Evolutionary conservation across 805 yeast genomes (phyloP).

Genomic region (Hanseniaspora clermontiae): DNA sequence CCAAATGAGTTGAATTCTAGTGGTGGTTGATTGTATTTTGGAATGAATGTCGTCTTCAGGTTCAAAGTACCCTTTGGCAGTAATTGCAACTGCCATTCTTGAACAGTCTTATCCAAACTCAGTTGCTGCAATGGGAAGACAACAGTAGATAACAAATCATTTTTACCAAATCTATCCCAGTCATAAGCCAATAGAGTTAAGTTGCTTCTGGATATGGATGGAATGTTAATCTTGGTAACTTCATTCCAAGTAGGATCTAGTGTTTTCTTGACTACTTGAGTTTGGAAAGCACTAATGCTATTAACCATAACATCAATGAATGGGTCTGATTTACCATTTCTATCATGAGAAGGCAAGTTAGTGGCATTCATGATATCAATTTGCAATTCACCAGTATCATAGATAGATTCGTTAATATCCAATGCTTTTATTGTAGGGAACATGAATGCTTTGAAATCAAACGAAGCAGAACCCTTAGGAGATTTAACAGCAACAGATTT

Average conservation of each 20-base stretch:
- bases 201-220: constrained; percentile 46
- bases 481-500: neutral
- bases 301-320: constrained; percentile 41
- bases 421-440: constrained; percentile 45
- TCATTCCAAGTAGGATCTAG: constrained; percentile 73
- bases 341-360: constrained; percentile 45
- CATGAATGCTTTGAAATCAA: constrained; percentile 44
- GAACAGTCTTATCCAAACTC: constrained; percentile 32
- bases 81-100: constrained; percentile 38
- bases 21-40: constrained; percentile 57
- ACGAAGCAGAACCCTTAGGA: constrained; percentile 19
- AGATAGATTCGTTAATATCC: constrained; percentile 46
- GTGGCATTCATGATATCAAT: constrained; percentile 47
- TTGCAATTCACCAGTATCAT: constrained; percentile 54
- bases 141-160: constrained; percentile 46
- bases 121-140: constrained; percentile 39
- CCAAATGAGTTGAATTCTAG: constrained; percentile 32
- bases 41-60: constrained; percentile 43
- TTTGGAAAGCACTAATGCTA: constrained; percentile 42
- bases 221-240: constrained; percentile 41
- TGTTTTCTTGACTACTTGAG: constrained; percentile 52
- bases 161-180: constrained; percentile 69
- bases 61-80: constrained; percentile 55
- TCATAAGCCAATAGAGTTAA: constrained; percentile 45
- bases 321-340: constrained; percentile 72